Conservation (phyloP, 176 grass and related monocot genomes). For the Thalia dealbata region DNA sequence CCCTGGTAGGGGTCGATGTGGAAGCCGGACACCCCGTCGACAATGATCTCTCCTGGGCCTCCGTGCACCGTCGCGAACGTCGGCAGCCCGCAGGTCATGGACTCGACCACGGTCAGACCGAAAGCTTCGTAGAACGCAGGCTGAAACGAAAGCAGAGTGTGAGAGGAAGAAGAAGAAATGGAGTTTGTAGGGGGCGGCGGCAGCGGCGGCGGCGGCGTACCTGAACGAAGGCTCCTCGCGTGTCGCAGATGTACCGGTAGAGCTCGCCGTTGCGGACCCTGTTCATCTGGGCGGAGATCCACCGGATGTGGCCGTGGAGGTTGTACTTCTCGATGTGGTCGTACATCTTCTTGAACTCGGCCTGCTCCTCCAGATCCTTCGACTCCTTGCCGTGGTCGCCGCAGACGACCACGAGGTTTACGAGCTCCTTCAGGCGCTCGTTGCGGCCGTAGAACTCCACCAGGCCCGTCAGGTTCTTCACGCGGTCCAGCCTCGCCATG, state of each 20-base stretch:
- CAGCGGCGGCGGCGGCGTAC: too few relatives aligned
- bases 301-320: conserved; percentile 66
- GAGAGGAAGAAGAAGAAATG: too few relatives aligned
- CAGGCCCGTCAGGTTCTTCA: conserved; percentile 94
- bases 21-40: conserved; percentile 78
- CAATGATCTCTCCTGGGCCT: conserved; percentile 91
- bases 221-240: conserved; percentile 82
- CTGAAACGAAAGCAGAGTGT: conserved; percentile 16
- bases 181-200: too few relatives aligned
- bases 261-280: conserved; percentile 93
- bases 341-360: conserved; percentile 96
- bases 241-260: conserved; percentile 92
- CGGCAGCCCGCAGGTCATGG: conserved; percentile 89
- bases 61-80: conserved; percentile 89
- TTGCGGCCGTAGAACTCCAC: conserved; percentile 81
- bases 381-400: conserved; percentile 92
- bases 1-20: conserved; percentile 98
- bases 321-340: conserved; percentile 73
- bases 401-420: conserved; percentile 90
- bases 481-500: conserved; percentile 89
- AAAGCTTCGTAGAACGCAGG: conserved; percentile 97
- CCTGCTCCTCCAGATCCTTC: conserved; percentile 92
- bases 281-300: conserved; percentile 99
- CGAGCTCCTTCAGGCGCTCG: conserved; percentile 62
- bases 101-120: conserved; percentile 86